Evolutionary conservation across 768 basidiomycete species (phyloP).

Genomic region (Tephrocybe sp.): DNA sequence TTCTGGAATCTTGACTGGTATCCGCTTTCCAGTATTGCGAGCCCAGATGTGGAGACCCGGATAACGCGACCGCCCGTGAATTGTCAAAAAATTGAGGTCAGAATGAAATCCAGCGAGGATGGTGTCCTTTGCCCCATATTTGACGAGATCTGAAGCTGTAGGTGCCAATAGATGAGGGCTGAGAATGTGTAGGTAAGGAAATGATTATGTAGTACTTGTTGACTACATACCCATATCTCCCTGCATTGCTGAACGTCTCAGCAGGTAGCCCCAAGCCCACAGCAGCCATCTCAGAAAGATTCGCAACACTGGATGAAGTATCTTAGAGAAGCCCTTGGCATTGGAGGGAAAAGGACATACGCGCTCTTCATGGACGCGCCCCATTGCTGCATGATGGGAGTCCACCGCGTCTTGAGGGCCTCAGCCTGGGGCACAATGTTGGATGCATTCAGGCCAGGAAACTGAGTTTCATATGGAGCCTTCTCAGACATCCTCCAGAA

Average conservation of each 20-base stretch:
- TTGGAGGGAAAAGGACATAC: constrained; percentile 42
- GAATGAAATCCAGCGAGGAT: constrained; percentile 95
- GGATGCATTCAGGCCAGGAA: constrained; percentile 72
- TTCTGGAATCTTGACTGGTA: constrained; percentile 82
- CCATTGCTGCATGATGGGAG: constrained; percentile 79
- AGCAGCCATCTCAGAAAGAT: constrained; percentile 86
- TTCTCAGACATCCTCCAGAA: constrained; percentile 82
- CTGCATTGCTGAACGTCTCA: constrained; percentile 75
- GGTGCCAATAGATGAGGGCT: constrained; percentile 88
- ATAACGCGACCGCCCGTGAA: constrained; percentile 83
- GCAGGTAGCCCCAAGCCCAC: constrained; percentile 75
- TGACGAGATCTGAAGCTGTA: constrained; percentile 86
- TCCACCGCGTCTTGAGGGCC: constrained; percentile 63
- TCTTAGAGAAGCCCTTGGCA: background rate
- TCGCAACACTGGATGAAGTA: constrained; percentile 61
- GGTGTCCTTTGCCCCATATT: constrained; percentile 75
- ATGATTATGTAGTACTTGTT: background rate
- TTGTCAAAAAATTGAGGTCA: constrained; percentile 93
- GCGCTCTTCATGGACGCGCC: constrained; percentile 85
- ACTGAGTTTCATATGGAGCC: constrained; percentile 78
- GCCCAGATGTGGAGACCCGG: constrained; percentile 95
- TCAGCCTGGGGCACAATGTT: constrained; percentile 78
- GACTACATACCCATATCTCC: constrained; percentile 71
- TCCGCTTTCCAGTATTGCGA: constrained; percentile 87
- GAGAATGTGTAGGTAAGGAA: background rate